Evolutionary conservation across 176 grass and related monocot genomes (phyloP), one percentile per base, ranked within the genome.

Genomic region (Otatea glauca): DNA sequence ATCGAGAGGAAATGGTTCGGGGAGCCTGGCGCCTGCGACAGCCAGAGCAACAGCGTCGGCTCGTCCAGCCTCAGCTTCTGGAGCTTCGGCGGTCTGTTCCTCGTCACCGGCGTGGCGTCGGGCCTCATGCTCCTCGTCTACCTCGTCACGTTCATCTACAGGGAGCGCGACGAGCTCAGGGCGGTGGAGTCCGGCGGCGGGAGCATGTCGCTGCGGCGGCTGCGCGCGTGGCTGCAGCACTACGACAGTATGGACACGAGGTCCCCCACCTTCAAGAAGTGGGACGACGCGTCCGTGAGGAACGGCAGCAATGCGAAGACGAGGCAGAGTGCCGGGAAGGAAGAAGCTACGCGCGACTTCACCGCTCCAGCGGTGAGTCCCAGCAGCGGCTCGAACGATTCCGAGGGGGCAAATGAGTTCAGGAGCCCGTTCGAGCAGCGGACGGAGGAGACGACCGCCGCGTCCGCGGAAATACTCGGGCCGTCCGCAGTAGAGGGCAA

Each of bases 61-160:
- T n/a, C n/a, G n/a, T 34, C 34, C 34, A 34, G 34, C 34, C 34
- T 34, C 38, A 78, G 72, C 76, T 86, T 97, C 32, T 24, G 38
- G 41, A 94, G 76, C 58, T 97, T 97, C 49, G 79, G 84, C 4
- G 92, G 90, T 10, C 84, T 94, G 51, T 94, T 97, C 78, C 74
- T 94, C 76, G 89, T 94, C 43, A 89, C 90, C 5, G 86, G 86
- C 9, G 62, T 68, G 1, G 86, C 85, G 2, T 89, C 92, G 2
- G 14, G 11, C 55, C 64, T 91, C 48, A 84, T 87, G 81, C 77
- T 97, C 67, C 29, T 92, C 20, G 9, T 76, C 50, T 86, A 73
- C 59, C 3, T 91, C 44, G 65, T 34, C 62, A 86, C 27, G 9
- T 97, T 97, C 74, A 14, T 89, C 42, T 91, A 89, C 81, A 75